Percentiles rank a stretch among this genome's conserved stretches.
These are phyloP conservation scores for Rhodotorula mucilaginosa DNA, from an alignment of 1,284 basidiomycete species.

Conservation along the genomic window DNA sequence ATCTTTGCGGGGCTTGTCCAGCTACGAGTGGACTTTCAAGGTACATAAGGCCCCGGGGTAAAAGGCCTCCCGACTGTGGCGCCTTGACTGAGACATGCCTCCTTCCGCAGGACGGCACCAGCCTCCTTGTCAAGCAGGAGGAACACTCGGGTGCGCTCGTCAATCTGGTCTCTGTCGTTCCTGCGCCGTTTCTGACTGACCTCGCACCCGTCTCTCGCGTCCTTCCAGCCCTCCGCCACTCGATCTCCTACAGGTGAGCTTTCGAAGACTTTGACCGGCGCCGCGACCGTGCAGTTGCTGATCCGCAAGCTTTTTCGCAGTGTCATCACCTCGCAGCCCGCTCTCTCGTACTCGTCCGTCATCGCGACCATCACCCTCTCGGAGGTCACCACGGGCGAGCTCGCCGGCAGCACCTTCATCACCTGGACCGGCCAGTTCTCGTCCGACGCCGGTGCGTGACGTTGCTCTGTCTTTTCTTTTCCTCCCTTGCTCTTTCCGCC, in stretches of 20 bases:
- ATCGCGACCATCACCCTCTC: slow-evolving; percentile 45
- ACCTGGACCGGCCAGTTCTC: slow-evolving; percentile 44
- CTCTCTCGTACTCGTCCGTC: slow-evolving; percentile 45
- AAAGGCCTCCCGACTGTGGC: too few species aligned
- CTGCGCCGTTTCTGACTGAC: not conserved
- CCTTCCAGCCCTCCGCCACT: slow-evolving; percentile 43
- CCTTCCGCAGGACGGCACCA: slow-evolving; percentile 20
- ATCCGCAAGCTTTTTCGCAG: slow-evolving; percentile 26
- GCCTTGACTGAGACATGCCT: too few species aligned
- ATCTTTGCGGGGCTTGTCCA: not conserved
- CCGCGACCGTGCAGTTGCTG: not conserved
- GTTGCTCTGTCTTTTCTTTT: not conserved
- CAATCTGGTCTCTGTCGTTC: not conserved
- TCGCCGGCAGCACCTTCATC: slow-evolving; percentile 44
- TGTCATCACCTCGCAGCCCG: slow-evolving; percentile 43
- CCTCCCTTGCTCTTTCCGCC: not conserved
- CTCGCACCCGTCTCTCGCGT: not conserved
- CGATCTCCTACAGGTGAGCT: slow-evolving; percentile 44
- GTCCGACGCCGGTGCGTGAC: slow-evolving; percentile 43
- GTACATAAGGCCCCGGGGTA: not conserved
- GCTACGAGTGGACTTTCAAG: slow-evolving; percentile 41
- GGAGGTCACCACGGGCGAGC: slow-evolving; percentile 42
- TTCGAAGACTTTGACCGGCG: not conserved
- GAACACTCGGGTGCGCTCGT: slow-evolving; percentile 38
- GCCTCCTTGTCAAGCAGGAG: slow-evolving; percentile 45